phyloP scores from a whole-genome alignment of 2,329 filamentous ascomycete genomes.

The Aspergillus hiratsukae region DNA sequence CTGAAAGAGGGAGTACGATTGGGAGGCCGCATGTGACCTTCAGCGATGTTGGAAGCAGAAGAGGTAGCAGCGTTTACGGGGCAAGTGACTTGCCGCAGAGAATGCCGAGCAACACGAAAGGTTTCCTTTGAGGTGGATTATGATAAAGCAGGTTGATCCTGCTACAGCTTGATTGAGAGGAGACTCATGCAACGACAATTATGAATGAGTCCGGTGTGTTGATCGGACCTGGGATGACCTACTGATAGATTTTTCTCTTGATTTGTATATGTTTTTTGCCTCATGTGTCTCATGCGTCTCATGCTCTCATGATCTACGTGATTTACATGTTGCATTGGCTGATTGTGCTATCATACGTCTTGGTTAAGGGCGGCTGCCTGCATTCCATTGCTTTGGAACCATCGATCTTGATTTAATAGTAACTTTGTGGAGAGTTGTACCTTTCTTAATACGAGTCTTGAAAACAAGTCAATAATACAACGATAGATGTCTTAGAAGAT shows the following conservation, averaged over 20 bases:
- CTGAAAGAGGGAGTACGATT: constrained; percentile 52
- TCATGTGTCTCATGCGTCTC: constrained; percentile 6
- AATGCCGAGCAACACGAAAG: constrained; percentile 71
- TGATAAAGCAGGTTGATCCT: constrained; percentile 13
- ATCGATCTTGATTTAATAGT: constrained; percentile 1
- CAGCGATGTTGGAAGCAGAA: constrained; percentile 38
- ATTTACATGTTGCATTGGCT: constrained; percentile 2
- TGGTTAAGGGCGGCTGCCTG: not conserved
- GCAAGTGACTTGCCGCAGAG: constrained; percentile 56
- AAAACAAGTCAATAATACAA: not conserved
- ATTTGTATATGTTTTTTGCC: not conserved
- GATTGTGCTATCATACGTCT: not conserved
- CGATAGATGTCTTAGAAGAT: not conserved
- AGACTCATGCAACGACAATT: not conserved
- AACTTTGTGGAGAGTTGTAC: not conserved
- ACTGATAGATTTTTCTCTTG: not conserved
- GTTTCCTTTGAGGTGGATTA: constrained; percentile 57
- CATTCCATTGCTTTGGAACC: not conserved
- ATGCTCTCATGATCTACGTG: not conserved
- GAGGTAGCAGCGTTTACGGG: constrained; percentile 36
- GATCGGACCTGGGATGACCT: not conserved
- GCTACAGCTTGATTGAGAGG: constrained; percentile 7
- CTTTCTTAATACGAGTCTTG: not conserved
- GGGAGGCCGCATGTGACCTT: constrained; percentile 28
- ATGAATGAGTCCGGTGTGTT: not conserved